Evolutionary conservation across 768 basidiomycete species (phyloP).

Genomic region (Termitomyces sp.): DNA sequence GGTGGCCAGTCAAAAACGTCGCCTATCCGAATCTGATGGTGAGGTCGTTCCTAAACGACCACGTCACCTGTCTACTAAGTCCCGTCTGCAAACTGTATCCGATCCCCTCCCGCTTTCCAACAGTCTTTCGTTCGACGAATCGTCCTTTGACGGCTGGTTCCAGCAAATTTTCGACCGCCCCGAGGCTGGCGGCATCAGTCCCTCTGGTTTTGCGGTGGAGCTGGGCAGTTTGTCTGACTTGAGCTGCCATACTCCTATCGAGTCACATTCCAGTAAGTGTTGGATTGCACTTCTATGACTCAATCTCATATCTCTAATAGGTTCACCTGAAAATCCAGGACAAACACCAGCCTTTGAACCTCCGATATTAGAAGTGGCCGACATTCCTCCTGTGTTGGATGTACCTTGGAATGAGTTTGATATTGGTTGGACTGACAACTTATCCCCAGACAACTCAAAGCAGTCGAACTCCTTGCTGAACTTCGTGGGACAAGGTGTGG

Average conservation of each 20-base stretch:
- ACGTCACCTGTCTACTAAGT: conserved; percentile 10
- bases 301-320: neutral
- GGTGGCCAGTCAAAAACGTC: conserved; percentile 29
- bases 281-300: neutral
- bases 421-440: neutral
- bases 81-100: conserved; percentile 23
- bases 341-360: neutral
- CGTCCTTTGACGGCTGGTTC: conserved; percentile 33
- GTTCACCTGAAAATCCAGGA: neutral
- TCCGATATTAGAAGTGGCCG: neutral
- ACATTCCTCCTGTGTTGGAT: neutral
- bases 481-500: neutral
- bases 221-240: conserved; percentile 25
- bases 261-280: neutral
- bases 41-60: conserved; percentile 23
- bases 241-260: neutral
- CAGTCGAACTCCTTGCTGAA: neutral
- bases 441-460: neutral
- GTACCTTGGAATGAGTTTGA: neutral
- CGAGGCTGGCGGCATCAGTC: conserved; percentile 19
- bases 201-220: conserved; percentile 26
- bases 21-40: conserved; percentile 28
- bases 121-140: conserved; percentile 10
- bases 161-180: conserved; percentile 23
- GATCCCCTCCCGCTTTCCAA: conserved; percentile 23